Percentiles rank a stretch among this genome's conserved stretches.
phyloP scores from a whole-genome alignment of 495 filamentous ascomycete genomes.

The Entonaema liquescens region DNA sequence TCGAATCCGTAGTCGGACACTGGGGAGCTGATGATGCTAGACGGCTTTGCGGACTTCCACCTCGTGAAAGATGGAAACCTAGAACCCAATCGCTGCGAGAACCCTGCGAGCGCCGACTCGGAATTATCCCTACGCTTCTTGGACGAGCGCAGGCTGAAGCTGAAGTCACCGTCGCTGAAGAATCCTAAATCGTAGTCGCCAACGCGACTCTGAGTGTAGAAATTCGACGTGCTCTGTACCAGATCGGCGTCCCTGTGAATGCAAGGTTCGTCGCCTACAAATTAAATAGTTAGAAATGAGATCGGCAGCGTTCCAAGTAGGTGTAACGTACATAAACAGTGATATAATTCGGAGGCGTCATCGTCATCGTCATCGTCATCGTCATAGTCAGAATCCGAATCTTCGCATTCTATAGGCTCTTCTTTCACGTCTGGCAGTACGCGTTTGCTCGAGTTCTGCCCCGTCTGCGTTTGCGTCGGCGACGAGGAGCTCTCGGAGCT shows the following conservation, averaged over 20 bases:
- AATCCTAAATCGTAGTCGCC: slow-evolving; percentile 69
- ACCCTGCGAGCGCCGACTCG: slow-evolving; percentile 68
- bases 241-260: slow-evolving; percentile 50
- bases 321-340: slow-evolving; percentile 61
- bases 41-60: slow-evolving; percentile 67
- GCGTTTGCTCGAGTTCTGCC: slow-evolving; percentile 55
- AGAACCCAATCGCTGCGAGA: slow-evolving; percentile 73
- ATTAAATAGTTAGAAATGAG: neutral
- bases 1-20: slow-evolving; percentile 59
- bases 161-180: slow-evolving; percentile 67
- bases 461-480: slow-evolving; percentile 50
- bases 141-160: slow-evolving; percentile 54
- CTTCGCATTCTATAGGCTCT: slow-evolving; percentile 61
- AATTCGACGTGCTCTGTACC: slow-evolving; percentile 50
- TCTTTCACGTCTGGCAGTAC: slow-evolving; percentile 64
- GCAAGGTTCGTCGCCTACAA: slow-evolving; percentile 56
- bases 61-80: slow-evolving; percentile 77
- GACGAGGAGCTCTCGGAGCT: slow-evolving; percentile 56
- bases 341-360: slow-evolving; percentile 52
- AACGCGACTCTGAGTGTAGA: slow-evolving; percentile 43
- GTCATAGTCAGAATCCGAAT: slow-evolving; percentile 59
- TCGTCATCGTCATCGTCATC: slow-evolving; percentile 32
- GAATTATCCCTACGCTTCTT: slow-evolving; percentile 69
- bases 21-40: slow-evolving; percentile 55
- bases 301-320: neutral